These are phyloP conservation scores for Kwoniella sp. DNA, from an alignment of 768 basidiomycete genomes.

Conservation along the genomic window DNA sequence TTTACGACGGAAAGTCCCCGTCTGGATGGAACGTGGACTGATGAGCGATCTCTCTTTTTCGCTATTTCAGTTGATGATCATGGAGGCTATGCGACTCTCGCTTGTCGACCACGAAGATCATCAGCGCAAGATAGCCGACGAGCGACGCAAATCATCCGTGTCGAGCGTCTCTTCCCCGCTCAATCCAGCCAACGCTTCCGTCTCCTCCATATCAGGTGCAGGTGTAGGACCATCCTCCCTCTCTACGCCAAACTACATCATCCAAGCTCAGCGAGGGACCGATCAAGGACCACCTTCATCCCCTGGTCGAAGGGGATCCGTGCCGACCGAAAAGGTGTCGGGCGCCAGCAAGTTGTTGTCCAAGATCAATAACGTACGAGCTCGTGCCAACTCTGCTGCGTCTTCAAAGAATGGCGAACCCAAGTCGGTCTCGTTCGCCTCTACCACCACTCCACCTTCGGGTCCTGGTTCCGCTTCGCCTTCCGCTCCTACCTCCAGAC, in stretches of 20 bases:
- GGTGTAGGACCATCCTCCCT: conserved; percentile 6
- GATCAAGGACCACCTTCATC: background rate
- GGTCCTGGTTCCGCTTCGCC: conserved; percentile 9
- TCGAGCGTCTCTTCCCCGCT: conserved; percentile 12
- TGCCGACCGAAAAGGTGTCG: conserved; percentile 7
- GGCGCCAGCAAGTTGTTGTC: conserved; percentile 30
- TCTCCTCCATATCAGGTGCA: background rate
- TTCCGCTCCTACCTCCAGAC: background rate
- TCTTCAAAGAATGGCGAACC: conserved; percentile 15
- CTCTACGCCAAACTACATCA: background rate
- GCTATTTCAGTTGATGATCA: conserved; percentile 81
- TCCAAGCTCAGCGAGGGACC: background rate
- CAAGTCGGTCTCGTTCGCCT: conserved; percentile 18
- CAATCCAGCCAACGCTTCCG: conserved; percentile 12
- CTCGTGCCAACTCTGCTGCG: conserved; percentile 21
- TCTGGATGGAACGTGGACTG: background rate
- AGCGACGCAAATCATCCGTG: conserved; percentile 21
- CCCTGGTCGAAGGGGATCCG: conserved; percentile 11
- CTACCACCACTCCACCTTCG: background rate
- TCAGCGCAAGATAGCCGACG: conserved; percentile 63
- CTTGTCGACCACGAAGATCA: conserved; percentile 93
- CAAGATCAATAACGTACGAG: conserved; percentile 30
- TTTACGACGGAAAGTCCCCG: background rate
- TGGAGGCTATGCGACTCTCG: conserved; percentile 98
- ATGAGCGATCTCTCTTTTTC: background rate